Conservation (phyloP, 495 filamentous ascomycete genomes). For the Penicillium lividum region DNA sequence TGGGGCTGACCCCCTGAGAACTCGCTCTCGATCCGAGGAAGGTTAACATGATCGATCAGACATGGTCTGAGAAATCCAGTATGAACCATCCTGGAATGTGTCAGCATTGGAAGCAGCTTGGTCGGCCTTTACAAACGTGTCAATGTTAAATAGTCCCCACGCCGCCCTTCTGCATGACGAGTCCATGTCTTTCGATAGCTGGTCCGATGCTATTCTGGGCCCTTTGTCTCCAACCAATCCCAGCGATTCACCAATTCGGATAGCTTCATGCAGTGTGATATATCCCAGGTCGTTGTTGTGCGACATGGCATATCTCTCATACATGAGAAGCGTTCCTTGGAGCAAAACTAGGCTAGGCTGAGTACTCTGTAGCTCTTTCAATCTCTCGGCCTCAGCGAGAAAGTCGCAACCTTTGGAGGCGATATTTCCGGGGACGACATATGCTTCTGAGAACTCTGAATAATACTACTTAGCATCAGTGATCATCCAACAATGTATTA, state of each 20-base stretch:
- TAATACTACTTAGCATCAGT: conserved; percentile 36
- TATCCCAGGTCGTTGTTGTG: conserved; percentile 46
- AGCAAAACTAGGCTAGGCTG: conserved; percentile 37
- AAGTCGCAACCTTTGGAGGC: conserved; percentile 46
- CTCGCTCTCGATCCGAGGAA: conserved; percentile 25
- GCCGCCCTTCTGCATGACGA: conserved; percentile 37
- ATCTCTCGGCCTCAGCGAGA: conserved; percentile 44
- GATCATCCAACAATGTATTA: background rate
- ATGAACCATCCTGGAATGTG: conserved; percentile 37
- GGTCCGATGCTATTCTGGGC: conserved; percentile 18
- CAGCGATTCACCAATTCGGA: conserved; percentile 38
- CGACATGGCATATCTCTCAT: conserved; percentile 48
- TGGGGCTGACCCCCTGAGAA: conserved; percentile 18
- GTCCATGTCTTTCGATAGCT: conserved; percentile 37
- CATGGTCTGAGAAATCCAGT: conserved; percentile 43
- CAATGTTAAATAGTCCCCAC: conserved; percentile 49
- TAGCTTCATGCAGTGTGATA: conserved; percentile 44
- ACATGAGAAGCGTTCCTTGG: conserved; percentile 44
- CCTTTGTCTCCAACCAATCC: conserved; percentile 37
- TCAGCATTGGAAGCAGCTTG: background rate
- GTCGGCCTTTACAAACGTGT: conserved; percentile 35
- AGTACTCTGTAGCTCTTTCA: conserved; percentile 25
- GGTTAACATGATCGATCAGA: conserved; percentile 39
- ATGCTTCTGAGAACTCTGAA: conserved; percentile 48
- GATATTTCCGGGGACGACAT: conserved; percentile 43